These are phyloP conservation scores for Choiromyces venosus DNA, from an alignment of 495 filamentous ascomycete species.

Conservation along the genomic window DNA sequence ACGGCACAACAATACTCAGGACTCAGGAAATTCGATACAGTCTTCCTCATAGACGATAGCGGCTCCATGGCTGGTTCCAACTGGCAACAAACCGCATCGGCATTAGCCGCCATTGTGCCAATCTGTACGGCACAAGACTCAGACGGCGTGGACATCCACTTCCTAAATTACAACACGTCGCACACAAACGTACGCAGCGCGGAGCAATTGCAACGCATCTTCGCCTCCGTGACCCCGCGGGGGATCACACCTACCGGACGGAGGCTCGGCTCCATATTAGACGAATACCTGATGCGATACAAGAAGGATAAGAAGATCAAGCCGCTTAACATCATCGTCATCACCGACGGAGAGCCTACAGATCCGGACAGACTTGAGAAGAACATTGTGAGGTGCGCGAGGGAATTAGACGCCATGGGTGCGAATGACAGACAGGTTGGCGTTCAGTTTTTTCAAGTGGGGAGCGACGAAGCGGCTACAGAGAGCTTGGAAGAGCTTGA, in stretches of 20 bases:
- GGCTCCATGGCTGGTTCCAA: constrained; percentile 70
- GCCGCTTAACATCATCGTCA: constrained; percentile 87
- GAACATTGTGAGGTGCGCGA: constrained; percentile 62
- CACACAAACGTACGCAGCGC: constrained; percentile 16
- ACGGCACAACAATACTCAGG: constrained; percentile 65
- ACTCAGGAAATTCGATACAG: constrained; percentile 75
- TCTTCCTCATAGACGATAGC: constrained; percentile 91
- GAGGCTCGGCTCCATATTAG: constrained; percentile 27
- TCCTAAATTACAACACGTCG: constrained; percentile 61
- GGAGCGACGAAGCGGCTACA: constrained; percentile 61
- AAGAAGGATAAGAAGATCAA: constrained; percentile 48
- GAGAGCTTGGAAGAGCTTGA: constrained; percentile 68
- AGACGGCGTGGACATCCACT: constrained; percentile 90
- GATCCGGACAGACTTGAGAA: constrained; percentile 64
- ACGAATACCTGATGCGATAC: constrained; percentile 24
- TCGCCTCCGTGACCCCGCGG: constrained; percentile 21
- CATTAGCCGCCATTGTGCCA: constrained; percentile 70
- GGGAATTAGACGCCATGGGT: constrained; percentile 62
- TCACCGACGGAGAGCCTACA: constrained; percentile 81
- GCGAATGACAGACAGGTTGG: constrained; percentile 83
- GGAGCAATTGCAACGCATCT: constrained; percentile 23
- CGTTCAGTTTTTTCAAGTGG: constrained; percentile 96
- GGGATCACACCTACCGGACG: constrained; percentile 35
- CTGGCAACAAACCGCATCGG: constrained; percentile 70
- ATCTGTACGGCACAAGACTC: constrained; percentile 77